Evolutionary conservation across 257 asterid species (phyloP), one percentile per base, ranked within the genome.

Genomic region (Solanum rostratum): DNA sequence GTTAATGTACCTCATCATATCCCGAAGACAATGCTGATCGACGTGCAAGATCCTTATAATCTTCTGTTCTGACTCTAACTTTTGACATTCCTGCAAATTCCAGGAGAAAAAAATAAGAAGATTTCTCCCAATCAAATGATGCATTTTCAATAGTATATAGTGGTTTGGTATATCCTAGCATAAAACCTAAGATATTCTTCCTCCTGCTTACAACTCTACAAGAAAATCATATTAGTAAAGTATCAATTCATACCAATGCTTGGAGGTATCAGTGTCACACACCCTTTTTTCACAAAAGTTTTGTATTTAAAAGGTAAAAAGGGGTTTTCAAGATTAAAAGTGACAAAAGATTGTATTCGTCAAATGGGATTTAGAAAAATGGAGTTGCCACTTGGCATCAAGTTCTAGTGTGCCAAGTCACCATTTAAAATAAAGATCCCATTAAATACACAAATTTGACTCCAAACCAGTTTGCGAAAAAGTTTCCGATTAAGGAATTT

Each of bases 31-130:
- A 53, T 18, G 98, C 98, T 27, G 97, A 91, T 79, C 96, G 90
- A 65, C 90, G 97, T 3, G 91, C 96, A 79, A 95, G 92, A 90
- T 96, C 97, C 91, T 89, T 95, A 85, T 95, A 92, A 89, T 96
- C 99, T 91, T 95, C 99, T n/a, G 95, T 92, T 89, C 98, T 92
- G 71, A 95, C 99, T 83, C 95, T 92, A 84, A 86, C 90, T 90
- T 90, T 96, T 14, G 95, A 91, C 99, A 96, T 94, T 83, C 80
- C 83, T 88, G 65, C 82, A 69, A 69, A 78, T 80, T 82, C 45
- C 82, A 49, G 45, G 41, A 27, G 10, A 76, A 73, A 15, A 27
- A 65, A 73, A n/a, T 45, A 24, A 63, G 13, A 29, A 29, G 43
- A 63, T 63, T 29, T 63, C 43, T 14, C n/a, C n/a, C 0, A 6